These are phyloP conservation scores for Podaxis pistillaris DNA, from an alignment of 768 basidiomycete genomes.

Conservation along the genomic window DNA sequence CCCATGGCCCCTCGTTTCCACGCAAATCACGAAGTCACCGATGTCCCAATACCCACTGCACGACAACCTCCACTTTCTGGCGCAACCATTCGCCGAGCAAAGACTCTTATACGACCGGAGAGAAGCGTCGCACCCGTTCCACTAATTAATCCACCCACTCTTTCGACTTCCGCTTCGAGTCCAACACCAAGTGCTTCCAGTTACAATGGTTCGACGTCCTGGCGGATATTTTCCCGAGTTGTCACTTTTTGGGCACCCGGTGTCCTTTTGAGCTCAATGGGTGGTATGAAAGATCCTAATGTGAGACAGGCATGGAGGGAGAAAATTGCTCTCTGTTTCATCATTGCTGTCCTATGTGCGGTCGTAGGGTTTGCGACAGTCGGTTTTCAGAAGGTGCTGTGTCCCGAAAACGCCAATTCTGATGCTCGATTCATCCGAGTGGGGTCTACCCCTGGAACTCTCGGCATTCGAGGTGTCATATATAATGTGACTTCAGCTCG, in stretches of 20 bases:
- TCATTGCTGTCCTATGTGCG: conserved; percentile 76
- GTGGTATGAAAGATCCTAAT: conserved; percentile 77
- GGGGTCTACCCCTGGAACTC: conserved; percentile 55
- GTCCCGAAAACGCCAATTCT: conserved; percentile 56
- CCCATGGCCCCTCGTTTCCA: conserved; percentile 58
- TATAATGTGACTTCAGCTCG: conserved; percentile 67
- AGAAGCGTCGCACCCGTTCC: conserved; percentile 91
- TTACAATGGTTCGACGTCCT: conserved; percentile 54
- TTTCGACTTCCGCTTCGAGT: conserved; percentile 20
- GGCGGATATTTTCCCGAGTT: conserved; percentile 77
- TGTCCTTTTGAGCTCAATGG: conserved; percentile 67
- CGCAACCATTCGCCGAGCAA: conserved; percentile 77
- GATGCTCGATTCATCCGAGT: conserved; percentile 50
- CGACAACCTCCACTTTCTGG: conserved; percentile 52
- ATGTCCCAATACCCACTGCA: conserved; percentile 69
- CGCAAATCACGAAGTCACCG: conserved; percentile 49
- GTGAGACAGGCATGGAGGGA: conserved; percentile 94
- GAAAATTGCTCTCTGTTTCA: conserved; percentile 90
- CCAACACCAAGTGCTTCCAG: conserved; percentile 33
- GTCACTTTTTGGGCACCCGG: conserved; percentile 92
- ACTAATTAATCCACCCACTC: conserved; percentile 80
- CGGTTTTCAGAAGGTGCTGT: conserved; percentile 89
- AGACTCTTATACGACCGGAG: conserved; percentile 96
- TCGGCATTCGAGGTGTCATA: conserved; percentile 75
- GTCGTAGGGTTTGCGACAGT: conserved; percentile 90